Evolutionary conservation across 2,329 filamentous ascomycete genomes (phyloP), one percentile per base, ranked within the genome.

Genomic region (Arthrobotrys sphaeroides): DNA sequence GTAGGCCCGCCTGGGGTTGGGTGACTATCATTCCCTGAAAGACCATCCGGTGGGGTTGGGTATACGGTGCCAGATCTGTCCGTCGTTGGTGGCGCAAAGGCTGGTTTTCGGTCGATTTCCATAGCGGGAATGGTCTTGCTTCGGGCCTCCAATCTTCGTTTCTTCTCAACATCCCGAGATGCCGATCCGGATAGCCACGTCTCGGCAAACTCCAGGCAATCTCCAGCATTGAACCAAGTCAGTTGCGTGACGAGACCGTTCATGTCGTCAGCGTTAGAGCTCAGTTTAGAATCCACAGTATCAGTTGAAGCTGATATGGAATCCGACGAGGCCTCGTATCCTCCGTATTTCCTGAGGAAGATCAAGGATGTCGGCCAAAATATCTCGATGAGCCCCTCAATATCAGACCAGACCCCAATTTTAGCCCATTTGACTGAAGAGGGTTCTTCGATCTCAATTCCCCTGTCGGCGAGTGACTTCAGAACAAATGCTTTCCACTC

Each of bases 401-500:
- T 70, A n/a, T 69, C 59, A 28, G 66, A 69, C 64, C 66, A 76
- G 13, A 76, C 31, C 9, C 36, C 33, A 4, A 76, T 49, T 28
- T 70, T 69, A 2, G 65, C 49, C 72, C 72, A 76, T 22, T n/a
- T 53, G 13, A n/a, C 40, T 13, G 28, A 68, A 36, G 12, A 12
- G 4, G 20, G 45, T 18, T 51, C 43, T 12, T 57, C 53, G 7
- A 74, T 24, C 13, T 68, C 64, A 7, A 74, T 49, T 5, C 70
- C 70, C 18, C 70, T 55, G 26, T 74, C 70, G 12, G 53, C 36
- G 12, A 74, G 70, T 0, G 70, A 74, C 13, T 68, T 74, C 22
- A 74, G 24, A 28, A 74, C 62, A 33, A 67, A 74, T 1, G 70
- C 62, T 36, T 74, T 76, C 72, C 72, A 76, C 47, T 76, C 66